These are phyloP conservation scores for Skeletonema tropicum DNA, from an alignment of 108 stramenopile genomes.

Conservation along the genomic window DNA sequence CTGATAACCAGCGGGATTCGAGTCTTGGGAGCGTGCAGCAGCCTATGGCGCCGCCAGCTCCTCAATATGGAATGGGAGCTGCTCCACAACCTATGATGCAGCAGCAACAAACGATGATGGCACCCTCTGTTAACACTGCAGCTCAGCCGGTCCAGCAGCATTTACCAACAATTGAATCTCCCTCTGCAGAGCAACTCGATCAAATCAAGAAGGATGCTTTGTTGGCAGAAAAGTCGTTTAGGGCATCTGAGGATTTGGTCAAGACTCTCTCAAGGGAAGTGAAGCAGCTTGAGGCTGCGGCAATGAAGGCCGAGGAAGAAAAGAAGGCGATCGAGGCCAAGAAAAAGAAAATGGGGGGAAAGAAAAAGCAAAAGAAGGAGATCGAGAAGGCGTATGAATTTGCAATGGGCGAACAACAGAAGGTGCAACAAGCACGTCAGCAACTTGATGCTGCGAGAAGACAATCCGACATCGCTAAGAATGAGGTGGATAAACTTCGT, in stretches of 20 bases:
- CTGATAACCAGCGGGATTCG: too few species aligned
- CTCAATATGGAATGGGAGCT: background rate
- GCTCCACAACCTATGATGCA: background rate
- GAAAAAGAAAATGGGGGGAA: conserved; percentile 61
- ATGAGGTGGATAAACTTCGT: conserved; percentile 64
- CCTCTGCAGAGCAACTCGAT: conserved; percentile 42
- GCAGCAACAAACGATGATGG: too few species aligned
- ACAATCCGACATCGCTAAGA: conserved; percentile 55
- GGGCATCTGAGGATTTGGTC: conserved; percentile 58
- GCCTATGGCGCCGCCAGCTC: background rate
- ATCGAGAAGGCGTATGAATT: conserved; percentile 56
- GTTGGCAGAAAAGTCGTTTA: conserved; percentile 59
- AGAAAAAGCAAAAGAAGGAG: conserved; percentile 75
- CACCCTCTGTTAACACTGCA: conserved; percentile 15
- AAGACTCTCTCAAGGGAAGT: conserved; percentile 51
- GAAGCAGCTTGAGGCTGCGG: conserved; percentile 59
- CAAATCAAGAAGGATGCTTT: conserved; percentile 57
- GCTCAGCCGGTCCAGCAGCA: conserved; percentile 24
- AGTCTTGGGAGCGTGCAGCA: background rate
- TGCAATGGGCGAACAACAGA: conserved; percentile 57
- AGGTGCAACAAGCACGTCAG: conserved; percentile 60
- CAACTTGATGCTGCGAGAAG: conserved; percentile 61
- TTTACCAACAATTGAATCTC: conserved; percentile 37
- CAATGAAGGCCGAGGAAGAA: conserved; percentile 68
- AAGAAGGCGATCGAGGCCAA: conserved; percentile 54